Evolutionary conservation across 805 yeast genomes (phyloP).

Genomic region (Vanderwaltozyma tropicalis): DNA sequence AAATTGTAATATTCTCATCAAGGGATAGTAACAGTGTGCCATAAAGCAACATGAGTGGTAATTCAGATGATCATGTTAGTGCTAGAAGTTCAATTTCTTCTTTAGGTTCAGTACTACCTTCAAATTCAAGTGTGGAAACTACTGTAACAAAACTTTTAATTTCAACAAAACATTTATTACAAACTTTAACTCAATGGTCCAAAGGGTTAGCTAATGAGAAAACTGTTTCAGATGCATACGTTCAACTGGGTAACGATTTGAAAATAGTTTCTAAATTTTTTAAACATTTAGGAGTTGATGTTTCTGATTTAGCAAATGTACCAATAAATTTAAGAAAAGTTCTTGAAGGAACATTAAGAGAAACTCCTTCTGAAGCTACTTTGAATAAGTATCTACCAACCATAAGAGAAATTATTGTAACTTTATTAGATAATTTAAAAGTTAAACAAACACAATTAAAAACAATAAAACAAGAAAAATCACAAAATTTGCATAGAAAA

Average conservation of each 20-base stretch:
- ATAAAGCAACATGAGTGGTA: no score
- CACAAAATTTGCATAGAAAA: neutral
- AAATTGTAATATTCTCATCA: no score
- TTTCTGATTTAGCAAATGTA: constrained; percentile 79
- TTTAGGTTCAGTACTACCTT: neutral
- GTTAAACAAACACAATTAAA: constrained; percentile 51
- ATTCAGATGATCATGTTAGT: neutral
- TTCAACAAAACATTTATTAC: constrained; percentile 82
- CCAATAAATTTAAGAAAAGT: constrained; percentile 72
- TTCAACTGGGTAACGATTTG: constrained; percentile 87
- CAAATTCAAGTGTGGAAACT: constrained; percentile 49
- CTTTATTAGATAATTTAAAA: constrained; percentile 67
- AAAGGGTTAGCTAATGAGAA: constrained; percentile 64
- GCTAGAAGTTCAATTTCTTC: neutral
- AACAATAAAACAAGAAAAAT: constrained; percentile 13
- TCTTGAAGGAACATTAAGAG: constrained; percentile 76
- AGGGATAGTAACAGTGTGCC: no score
- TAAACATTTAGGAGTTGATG: constrained; percentile 66
- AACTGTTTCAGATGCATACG: constrained; percentile 84
- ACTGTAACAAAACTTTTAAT: constrained; percentile 71
- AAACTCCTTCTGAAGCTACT: constrained; percentile 72
- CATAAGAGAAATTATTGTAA: constrained; percentile 77
- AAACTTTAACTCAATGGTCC: constrained; percentile 85
- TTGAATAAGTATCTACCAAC: constrained; percentile 73
- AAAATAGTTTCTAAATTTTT: constrained; percentile 77